These are phyloP conservation scores for Yamadazyma trypodendri DNA, from an alignment of 1,139 yeast genomes.

Conservation along the genomic window DNA sequence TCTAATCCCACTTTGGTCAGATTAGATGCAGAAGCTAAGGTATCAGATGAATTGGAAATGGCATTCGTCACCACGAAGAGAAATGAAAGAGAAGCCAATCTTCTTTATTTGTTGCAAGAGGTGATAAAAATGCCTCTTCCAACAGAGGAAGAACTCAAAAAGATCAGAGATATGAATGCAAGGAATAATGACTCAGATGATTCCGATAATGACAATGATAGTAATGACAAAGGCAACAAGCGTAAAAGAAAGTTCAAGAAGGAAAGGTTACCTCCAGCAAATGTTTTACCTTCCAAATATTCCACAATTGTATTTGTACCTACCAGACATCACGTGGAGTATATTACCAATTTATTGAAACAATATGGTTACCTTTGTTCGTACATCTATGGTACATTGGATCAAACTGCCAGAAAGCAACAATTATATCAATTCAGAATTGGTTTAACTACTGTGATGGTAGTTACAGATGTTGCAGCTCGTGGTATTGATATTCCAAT, in stretches of 20 bases:
- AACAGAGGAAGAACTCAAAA: conserved; percentile 58
- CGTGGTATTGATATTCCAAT: conserved; percentile 99
- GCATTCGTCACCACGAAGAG: conserved; percentile 78
- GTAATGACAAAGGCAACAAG: conserved; percentile 26
- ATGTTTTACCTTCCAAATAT: conserved; percentile 74
- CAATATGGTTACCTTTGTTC: conserved; percentile 85
- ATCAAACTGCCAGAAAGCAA: conserved; percentile 90
- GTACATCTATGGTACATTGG: conserved; percentile 90
- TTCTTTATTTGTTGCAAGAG: conserved; percentile 72
- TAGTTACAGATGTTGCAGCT: conserved; percentile 98
- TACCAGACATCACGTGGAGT: conserved; percentile 97
- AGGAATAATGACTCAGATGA: conserved; percentile 45
- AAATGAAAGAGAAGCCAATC: conserved; percentile 87
- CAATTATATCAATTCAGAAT: conserved; percentile 83
- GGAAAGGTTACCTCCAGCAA: conserved; percentile 71
- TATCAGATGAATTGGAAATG: conserved; percentile 90
- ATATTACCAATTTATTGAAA: conserved; percentile 65
- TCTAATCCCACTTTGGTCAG: conserved; percentile 89
- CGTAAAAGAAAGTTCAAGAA: conserved; percentile 45
- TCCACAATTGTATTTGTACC: conserved; percentile 95
- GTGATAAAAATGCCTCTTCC: conserved; percentile 85
- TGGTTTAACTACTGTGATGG: conserved; percentile 79
- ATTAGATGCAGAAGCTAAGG: conserved; percentile 86
- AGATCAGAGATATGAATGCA: conserved; percentile 48
- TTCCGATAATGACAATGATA: conserved; percentile 33